Base-by-base conservation (phyloP, 805 yeast species). In the Cyberlindnera euphorbiiphila region DNA sequence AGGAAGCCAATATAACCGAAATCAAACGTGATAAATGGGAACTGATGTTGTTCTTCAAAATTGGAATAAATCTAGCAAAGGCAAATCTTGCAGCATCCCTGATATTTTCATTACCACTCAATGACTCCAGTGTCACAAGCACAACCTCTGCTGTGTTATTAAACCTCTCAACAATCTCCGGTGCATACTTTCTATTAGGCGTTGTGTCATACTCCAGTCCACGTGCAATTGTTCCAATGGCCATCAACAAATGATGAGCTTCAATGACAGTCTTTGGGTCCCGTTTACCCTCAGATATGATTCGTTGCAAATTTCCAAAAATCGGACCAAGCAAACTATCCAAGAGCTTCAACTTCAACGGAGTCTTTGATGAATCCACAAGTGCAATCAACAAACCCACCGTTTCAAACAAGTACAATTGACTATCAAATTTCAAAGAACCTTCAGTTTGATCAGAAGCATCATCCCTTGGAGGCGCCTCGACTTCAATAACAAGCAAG, bases 51-150 rank as follows among this genome's bases (percentile, higher is more conserved):
- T 61, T 60, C 37, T 76, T 76, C 51, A 93, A 65, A 28, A 91
- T 66, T 16, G 94, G 86, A 37, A 88, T 82, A 49, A 93, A 71
- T 45, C 98, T 74, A 9, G 96, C 86, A 62, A 89, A 81, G 21
- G 96, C 77, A 58, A 85, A 87, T 51, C 96, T 74, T 5, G 91
- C 70, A 5, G 96, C 82, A 49, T 87, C 96, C 56, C 98, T 74
- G 31, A 91, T 76, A 22, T 69, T 68, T 55, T 81, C 87, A 45
- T 69, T 71, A 27, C 74, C 72, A 38, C 78, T 70, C 46, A 88
- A 76, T 41, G 72, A 78, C 44, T 91, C 95, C 46, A 93, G 69
- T 1, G 95, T 85, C 15, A 88, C 88, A 19, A 85, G 59, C 10
- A 86, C 85, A 29, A 85, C 95, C 56, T 86, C 87, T 0, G 95